Evolutionary conservation across 2,329 filamentous ascomycete species (phyloP), one percentile per base, ranked within the genome.

Genomic region (Colletotrichum spinosum): DNA sequence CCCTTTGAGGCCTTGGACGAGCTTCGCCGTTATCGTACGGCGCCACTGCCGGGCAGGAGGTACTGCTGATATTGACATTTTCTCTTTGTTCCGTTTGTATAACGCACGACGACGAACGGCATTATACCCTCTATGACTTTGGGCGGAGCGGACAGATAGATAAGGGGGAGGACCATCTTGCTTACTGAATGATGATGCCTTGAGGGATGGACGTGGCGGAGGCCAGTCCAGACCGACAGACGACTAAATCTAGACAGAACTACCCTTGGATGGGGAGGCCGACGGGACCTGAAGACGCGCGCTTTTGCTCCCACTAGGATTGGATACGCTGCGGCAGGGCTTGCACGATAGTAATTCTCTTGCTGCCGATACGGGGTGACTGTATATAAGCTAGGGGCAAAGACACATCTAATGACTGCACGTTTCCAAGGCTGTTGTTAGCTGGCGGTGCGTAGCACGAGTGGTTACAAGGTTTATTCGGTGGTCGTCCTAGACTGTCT

Each of bases 121-220:
- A 66, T 35, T 66, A 66, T 66, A 66, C 63, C 63, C 63, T 66
- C 63, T 66, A 57, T 66, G 63, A 56, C 38, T 54, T 57, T 52
- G 63, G 33, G 44, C 62, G 11, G 48, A 37, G 48, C 48, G n/a
- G 49, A 56, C 38, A 56, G 7, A 45, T 10, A 15, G 25, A 44
- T 6, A 12, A 34, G 42, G 33, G 13, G 58, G 39, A 11, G 12
- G 42, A 41, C 25, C 10, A 49, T 57, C 45, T 53, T 42, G 33
- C 38, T 57, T 53, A 42, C 34, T 48, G 38, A 25, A 4, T 25
- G 25, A 51, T 33, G 37, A 48, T 52, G 34, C 25, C 48, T 33
- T 57, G 41, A 44, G 42, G 63, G 37, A 39, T 39, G 38, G 38
- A 45, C 25, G 48, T 13, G 8, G 45, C 41, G 37, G 38, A 39